Evolutionary conservation across 495 filamentous ascomycete genomes (phyloP).

Genomic region (Polyplosphaeria fusca): DNA sequence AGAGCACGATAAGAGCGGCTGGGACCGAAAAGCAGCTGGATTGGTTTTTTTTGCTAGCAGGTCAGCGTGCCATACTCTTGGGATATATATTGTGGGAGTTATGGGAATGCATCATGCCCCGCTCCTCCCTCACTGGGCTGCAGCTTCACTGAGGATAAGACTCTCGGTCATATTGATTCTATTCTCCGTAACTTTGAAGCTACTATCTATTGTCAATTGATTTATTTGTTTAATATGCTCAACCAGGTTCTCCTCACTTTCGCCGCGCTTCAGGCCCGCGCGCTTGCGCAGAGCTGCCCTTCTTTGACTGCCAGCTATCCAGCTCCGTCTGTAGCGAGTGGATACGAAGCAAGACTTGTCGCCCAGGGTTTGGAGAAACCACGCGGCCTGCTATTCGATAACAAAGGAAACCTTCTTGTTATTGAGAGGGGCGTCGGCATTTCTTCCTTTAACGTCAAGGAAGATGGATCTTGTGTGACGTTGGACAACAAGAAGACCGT

Average conservation of each 20-base stretch:
- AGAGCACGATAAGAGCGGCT: not conserved
- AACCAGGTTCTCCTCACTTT: slow-evolving; percentile 3
- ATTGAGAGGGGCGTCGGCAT: slow-evolving; percentile 11
- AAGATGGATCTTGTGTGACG: slow-evolving; percentile 21
- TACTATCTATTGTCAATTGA: not conserved
- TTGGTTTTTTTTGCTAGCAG: no score
- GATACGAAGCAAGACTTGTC: slow-evolving; percentile 57
- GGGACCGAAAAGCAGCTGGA: no score
- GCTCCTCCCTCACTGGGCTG: slow-evolving; percentile 12
- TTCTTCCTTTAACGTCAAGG: not conserved
- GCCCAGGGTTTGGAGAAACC: slow-evolving; percentile 38
- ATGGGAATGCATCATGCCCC: slow-evolving; percentile 1
- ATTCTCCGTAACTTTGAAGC: slow-evolving; percentile 1
- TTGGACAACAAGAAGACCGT: slow-evolving; percentile 37
- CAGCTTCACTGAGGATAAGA: not conserved
- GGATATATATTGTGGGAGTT: no score
- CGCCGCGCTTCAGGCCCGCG: slow-evolving; percentile 6
- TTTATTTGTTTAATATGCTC: not conserved
- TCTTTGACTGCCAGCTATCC: slow-evolving; percentile 34
- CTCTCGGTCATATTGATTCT: not conserved
- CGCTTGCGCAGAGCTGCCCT: slow-evolving; percentile 23
- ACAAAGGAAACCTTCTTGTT: slow-evolving; percentile 19
- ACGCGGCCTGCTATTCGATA: slow-evolving; percentile 12
- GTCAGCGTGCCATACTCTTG: no score
- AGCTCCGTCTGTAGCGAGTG: slow-evolving; percentile 51